Evolutionary conservation across 345 rosid species (phyloP).

Genomic region (Euphorbia lathyris): DNA sequence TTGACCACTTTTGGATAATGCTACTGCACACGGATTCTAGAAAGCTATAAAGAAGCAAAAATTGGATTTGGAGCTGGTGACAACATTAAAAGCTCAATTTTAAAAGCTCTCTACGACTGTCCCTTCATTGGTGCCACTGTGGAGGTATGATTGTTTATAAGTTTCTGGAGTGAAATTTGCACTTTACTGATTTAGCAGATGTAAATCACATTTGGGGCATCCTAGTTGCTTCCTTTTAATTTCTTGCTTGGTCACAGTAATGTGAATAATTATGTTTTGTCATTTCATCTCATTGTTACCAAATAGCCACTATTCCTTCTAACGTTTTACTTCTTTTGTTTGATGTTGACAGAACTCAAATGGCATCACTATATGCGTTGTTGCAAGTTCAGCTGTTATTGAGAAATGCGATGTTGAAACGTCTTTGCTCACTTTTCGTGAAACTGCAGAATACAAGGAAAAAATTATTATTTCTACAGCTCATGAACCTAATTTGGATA

Average conservation of each 20-base stretch:
- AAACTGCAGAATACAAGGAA: constrained; percentile 48
- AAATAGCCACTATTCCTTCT: constrained; percentile 4
- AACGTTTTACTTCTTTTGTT: constrained; percentile 5
- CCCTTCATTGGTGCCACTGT: constrained; percentile 72
- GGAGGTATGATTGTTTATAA: constrained; percentile 44
- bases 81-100: constrained; percentile 53
- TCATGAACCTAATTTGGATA: constrained; percentile 68
- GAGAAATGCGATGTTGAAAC: constrained; percentile 39
- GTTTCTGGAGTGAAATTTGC: constrained; percentile 3
- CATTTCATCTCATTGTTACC: constrained; percentile 3
- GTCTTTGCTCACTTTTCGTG: constrained; percentile 61
- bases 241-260: neutral
- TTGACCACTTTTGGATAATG: constrained; percentile 17
- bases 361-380: constrained; percentile 56
- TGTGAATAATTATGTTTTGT: neutral
- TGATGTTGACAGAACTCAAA: constrained; percentile 45
- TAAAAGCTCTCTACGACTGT: constrained; percentile 69
- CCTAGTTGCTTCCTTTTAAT: neutral
- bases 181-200: constrained; percentile 4
- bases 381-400: constrained; percentile 53
- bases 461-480: constrained; percentile 52
- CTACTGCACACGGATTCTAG: constrained; percentile 52
- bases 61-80: constrained; percentile 90
- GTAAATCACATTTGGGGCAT: neutral
- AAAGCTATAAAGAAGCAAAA: constrained; percentile 62